Conservation (phyloP, 2,329 filamentous ascomycete species). For the Aspergillus ibericus region DNA sequence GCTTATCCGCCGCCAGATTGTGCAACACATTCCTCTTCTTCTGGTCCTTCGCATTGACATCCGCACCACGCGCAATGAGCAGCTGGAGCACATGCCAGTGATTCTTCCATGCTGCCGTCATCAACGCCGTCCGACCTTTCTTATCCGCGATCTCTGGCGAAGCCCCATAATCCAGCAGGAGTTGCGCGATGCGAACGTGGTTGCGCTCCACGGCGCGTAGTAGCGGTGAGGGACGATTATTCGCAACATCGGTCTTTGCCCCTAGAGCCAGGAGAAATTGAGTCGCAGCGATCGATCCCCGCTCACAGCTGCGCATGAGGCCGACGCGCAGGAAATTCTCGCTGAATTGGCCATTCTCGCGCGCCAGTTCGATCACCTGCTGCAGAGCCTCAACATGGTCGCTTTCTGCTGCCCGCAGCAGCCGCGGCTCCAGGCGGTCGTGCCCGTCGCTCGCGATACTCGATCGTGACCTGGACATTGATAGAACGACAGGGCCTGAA, state of each 20-base stretch:
- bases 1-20: constrained; percentile 47
- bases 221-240: constrained; percentile 34
- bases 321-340: constrained; percentile 42
- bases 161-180: constrained; percentile 42
- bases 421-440: constrained; percentile 43
- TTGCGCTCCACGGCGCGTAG: constrained; percentile 42
- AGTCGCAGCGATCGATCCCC: constrained; percentile 33
- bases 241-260: constrained; percentile 38
- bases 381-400: constrained; percentile 37
- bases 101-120: constrained; percentile 47
- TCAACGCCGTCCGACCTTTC: constrained; percentile 46
- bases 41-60: constrained; percentile 37
- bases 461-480: constrained; percentile 30
- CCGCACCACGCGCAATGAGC: constrained; percentile 37
- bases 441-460: constrained; percentile 37
- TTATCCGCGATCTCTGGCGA: constrained; percentile 43
- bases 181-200: constrained; percentile 45
- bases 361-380: constrained; percentile 34
- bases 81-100: constrained; percentile 41
- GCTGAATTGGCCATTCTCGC: constrained; percentile 36
- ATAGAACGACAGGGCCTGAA: not conserved
- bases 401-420: constrained; percentile 42
- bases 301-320: constrained; percentile 43
- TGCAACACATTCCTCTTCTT: constrained; percentile 38
- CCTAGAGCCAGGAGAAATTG: constrained; percentile 39